A percentile compares a stretch with the other conserved stretches of the same genome.
Conservation (phyloP, 257 asterid genomes). For the Eustoma russellianum region DNA sequence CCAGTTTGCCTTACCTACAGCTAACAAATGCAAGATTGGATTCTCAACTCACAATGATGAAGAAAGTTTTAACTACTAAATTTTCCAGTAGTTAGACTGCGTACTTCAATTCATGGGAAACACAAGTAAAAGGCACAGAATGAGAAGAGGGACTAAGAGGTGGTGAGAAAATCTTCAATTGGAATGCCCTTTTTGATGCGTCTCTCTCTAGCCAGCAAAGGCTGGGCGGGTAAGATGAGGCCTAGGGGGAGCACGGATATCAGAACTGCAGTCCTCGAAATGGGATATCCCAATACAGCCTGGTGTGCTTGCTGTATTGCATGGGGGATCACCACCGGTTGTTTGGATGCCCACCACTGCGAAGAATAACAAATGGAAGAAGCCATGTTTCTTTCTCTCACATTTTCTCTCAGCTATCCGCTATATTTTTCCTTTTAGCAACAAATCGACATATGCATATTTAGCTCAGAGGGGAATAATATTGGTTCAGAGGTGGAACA, state of each 20-base stretch:
- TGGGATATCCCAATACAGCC: constrained; percentile 25
- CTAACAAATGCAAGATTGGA: too few species aligned
- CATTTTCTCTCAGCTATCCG: too few species aligned
- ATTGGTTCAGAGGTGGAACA: too few species aligned
- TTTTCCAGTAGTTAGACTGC: too few species aligned
- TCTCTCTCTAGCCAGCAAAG: constrained; percentile 77
- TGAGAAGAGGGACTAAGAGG: constrained; percentile 23
- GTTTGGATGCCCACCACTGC: constrained; percentile 8
- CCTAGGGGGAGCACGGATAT: constrained; percentile 41
- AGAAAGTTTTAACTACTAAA: too few species aligned
- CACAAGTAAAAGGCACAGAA: not conserved
- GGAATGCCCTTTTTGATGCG: constrained; percentile 74
- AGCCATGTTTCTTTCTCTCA: too few species aligned
- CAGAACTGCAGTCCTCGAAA: constrained; percentile 61
- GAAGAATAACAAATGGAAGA: constrained; percentile 7
- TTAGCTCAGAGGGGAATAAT: too few species aligned
- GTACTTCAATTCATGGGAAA: not conserved
- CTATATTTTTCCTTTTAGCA: too few species aligned
- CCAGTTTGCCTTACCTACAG: too few species aligned
- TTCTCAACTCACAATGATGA: too few species aligned
- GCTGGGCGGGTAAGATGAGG: constrained; percentile 35
- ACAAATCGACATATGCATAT: too few species aligned
- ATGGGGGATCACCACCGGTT: constrained; percentile 6
- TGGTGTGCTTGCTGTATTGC: constrained; percentile 6
- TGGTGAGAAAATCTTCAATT: constrained; percentile 57